Evolutionary conservation across 2,329 filamentous ascomycete species (phyloP), one percentile per base, ranked within the genome.

Genomic region (Fusarium scirpi): DNA sequence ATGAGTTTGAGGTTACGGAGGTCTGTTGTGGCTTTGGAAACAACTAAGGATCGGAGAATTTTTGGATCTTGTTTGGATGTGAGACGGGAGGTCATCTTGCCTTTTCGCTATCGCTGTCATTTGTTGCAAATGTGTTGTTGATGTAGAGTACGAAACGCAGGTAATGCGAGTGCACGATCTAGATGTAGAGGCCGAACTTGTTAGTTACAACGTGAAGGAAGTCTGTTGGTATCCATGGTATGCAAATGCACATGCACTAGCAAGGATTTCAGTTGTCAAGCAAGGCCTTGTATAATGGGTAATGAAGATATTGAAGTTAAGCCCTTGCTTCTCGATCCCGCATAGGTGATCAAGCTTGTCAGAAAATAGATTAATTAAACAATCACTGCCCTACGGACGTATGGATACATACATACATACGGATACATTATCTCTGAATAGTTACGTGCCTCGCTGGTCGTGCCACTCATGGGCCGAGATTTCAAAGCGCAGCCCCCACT

Each of bases 401-500:
- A 11, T 34, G 10, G 29, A 51, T 24, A 51, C 32, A 25, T 25
- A 25, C 24, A 25, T 25, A 25, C 24, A 27, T 34, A 12, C 16
- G n/a, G n/a, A 12, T 29, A n/a, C 16, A 38, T 38, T n/a, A 38
- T 32, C 51, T 61, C 41, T 27, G 45, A 44, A 44, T 66, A 65
- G 32, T 47, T 65, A 53, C 46, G 41, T 47, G 52, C 34, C 46
- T 47, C n/a, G 16, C 13, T 32, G 15, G 47, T 66, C 38, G 47
- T 55, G 47, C 55, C 62, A 66, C 38, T 61, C 30, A 66, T 66
- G 43, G 49, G 49, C 7, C 53, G 51, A 56, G 67, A 68, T 47
- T 60, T 58, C 24, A 30, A 53, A 52, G 40, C 11, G 12, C 25
- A 38, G 22, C 16, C 49, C 32, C 68, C 69, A 32, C 68, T 58